Evolutionary conservation across 2,329 filamentous ascomycete species (phyloP).

Genomic region (Fusarium graminum): DNA sequence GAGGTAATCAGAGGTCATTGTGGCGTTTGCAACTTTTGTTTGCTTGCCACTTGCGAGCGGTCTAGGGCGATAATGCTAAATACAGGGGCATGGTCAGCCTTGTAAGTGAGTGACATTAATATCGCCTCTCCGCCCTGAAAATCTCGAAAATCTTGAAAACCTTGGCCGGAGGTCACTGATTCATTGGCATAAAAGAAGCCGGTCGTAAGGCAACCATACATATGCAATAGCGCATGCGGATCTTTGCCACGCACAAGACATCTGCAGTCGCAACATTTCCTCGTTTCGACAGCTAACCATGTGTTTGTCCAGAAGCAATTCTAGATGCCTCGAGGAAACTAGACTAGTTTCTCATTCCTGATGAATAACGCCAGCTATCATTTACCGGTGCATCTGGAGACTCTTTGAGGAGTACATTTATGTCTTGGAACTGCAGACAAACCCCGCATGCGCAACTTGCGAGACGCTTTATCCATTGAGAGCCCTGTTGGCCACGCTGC

Average conservation of each 20-base stretch:
- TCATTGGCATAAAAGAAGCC: not conserved
- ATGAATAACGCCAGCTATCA: slow-evolving; percentile 16
- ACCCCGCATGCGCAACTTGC: slow-evolving; percentile 40
- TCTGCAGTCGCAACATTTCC: slow-evolving; percentile 26
- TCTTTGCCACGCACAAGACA: slow-evolving; percentile 19
- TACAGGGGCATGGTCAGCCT: slow-evolving; percentile 16
- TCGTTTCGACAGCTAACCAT: slow-evolving; percentile 26
- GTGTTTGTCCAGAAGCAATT: slow-evolving; percentile 49
- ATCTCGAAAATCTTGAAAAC: slow-evolving; percentile 14
- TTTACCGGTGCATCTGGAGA: slow-evolving; percentile 12
- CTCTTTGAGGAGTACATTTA: slow-evolving; percentile 13
- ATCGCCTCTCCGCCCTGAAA: slow-evolving; percentile 24
- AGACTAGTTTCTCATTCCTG: slow-evolving; percentile 42
- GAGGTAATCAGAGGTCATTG: not conserved
- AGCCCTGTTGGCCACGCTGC: slow-evolving; percentile 6
- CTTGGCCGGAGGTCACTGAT: slow-evolving; percentile 1
- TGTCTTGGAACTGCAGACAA: slow-evolving; percentile 32
- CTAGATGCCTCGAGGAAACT: slow-evolving; percentile 51
- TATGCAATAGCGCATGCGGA: slow-evolving; percentile 14
- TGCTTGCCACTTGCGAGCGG: slow-evolving; percentile 14
- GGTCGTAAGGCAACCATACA: not conserved
- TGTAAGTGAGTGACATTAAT: slow-evolving; percentile 5
- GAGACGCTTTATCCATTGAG: slow-evolving; percentile 15
- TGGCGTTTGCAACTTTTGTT: slow-evolving; percentile 21
- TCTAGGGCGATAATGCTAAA: not conserved